These are phyloP conservation scores for Fragilariopsis cylindrus DNA, from an alignment of 108 stramenopile genomes.

Conservation along the genomic window DNA sequence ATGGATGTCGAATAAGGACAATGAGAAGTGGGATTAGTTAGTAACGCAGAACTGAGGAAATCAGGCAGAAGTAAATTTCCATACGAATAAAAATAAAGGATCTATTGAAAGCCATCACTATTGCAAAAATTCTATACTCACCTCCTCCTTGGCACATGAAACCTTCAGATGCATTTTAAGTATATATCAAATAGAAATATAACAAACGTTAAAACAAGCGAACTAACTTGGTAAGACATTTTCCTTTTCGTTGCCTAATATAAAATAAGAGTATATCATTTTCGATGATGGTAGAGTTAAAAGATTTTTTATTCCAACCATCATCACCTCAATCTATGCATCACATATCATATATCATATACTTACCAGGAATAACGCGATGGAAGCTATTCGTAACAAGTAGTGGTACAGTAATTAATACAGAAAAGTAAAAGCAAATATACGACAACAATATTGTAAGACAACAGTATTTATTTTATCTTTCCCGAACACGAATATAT, in stretches of 20 bases:
- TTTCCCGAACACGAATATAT: too few species aligned
- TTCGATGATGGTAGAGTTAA: too few species aligned
- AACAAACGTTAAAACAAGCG: background rate
- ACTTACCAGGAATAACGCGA: constrained; percentile 29
- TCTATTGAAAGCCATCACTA: too few species aligned
- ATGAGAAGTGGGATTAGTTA: background rate
- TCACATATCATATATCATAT: background rate
- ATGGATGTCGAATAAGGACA: constrained; percentile 35
- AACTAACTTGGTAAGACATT: too few species aligned
- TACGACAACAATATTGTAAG: too few species aligned
- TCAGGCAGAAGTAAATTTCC: too few species aligned
- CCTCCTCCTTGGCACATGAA: constrained; percentile 54
- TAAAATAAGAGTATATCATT: too few species aligned
- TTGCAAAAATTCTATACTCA: background rate
- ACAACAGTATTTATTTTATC: background rate
- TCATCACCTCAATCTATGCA: background rate
- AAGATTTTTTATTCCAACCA: too few species aligned
- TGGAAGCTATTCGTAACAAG: constrained; percentile 1
- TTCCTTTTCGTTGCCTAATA: too few species aligned
- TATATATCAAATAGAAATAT: constrained; percentile 1
- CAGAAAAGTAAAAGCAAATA: too few species aligned
- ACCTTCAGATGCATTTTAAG: background rate
- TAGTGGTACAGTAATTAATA: background rate
- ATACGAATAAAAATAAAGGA: too few species aligned
- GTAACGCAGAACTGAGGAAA: too few species aligned